phyloP scores from a whole-genome alignment of 2,329 filamentous ascomycete species.

The Fusarium subtropicale region DNA sequence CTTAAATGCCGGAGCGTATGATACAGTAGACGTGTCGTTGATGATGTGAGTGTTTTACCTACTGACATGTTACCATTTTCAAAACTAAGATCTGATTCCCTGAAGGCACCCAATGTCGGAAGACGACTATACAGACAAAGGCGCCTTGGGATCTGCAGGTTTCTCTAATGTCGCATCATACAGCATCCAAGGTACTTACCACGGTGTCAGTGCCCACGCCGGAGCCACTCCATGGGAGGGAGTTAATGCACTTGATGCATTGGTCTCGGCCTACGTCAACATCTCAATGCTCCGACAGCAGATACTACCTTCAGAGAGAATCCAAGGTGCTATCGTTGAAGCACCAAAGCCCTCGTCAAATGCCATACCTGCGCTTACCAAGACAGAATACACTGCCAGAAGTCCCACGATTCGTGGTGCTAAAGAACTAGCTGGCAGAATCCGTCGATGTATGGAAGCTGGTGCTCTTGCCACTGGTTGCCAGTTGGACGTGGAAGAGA shows the following conservation, averaged over 20 bases:
- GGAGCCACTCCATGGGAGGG: conserved; percentile 21
- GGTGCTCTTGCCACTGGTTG: conserved; percentile 21
- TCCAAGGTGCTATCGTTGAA: conserved; percentile 23
- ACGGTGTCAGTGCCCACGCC: conserved; percentile 15
- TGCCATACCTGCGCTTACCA: background rate
- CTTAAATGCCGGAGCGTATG: conserved; percentile 15
- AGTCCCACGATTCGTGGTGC: background rate
- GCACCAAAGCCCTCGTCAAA: background rate
- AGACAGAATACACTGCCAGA: conserved; percentile 1
- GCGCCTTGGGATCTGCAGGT: background rate
- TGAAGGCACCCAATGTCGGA: conserved; percentile 6
- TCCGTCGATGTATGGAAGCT: conserved; percentile 7
- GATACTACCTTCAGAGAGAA: conserved; percentile 8
- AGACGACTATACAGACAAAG: background rate
- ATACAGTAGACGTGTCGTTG: background rate
- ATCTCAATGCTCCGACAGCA: conserved; percentile 22
- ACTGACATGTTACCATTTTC: no score
- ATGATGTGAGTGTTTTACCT: background rate
- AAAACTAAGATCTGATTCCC: no score
- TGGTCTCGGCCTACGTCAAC: conserved; percentile 10
- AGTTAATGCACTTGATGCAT: conserved; percentile 19
- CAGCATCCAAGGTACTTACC: background rate
- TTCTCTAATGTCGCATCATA: conserved; percentile 1
- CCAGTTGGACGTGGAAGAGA: background rate
- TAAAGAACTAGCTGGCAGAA: background rate